Conservation (phyloP, 495 filamentous ascomycete species). For the Glonium stellatum region DNA sequence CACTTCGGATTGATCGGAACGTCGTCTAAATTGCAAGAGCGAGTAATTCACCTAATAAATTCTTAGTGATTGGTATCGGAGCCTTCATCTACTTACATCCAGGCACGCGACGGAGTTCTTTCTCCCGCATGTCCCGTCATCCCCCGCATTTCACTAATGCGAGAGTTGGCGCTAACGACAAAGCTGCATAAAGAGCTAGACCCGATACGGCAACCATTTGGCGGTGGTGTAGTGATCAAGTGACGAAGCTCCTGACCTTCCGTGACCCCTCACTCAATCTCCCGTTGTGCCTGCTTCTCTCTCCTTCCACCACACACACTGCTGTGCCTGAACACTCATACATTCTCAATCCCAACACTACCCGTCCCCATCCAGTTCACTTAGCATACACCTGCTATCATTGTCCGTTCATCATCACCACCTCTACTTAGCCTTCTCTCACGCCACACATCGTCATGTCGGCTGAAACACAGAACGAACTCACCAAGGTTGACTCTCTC, state of each 20-base stretch:
- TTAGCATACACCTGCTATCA: background rate
- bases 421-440: background rate
- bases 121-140: background rate
- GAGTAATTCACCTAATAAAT: too few relatives aligned
- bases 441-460: constrained; percentile 49
- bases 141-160: constrained; percentile 23
- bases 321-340: constrained; percentile 3
- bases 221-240: constrained; percentile 25
- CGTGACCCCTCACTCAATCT: background rate
- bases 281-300: background rate
- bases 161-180: constrained; percentile 4
- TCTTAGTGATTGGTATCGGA: too few relatives aligned
- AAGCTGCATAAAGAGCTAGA: constrained; percentile 10
- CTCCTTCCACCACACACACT: constrained; percentile 1
- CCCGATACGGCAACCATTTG: constrained; percentile 21
- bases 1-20: too few relatives aligned
- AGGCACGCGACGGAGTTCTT: too few relatives aligned
- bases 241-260: constrained; percentile 11
- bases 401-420: background rate
- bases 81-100: too few relatives aligned
- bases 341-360: background rate
- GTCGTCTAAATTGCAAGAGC: too few relatives aligned
- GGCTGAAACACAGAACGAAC: constrained; percentile 43
- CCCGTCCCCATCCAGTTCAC: background rate
- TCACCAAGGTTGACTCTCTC: constrained; percentile 82